Percentiles rank a stretch among this genome's conserved stretches.
These are phyloP conservation scores for Colletotrichum musae DNA, from an alignment of 2,329 filamentous ascomycete species.

Conservation along the genomic window DNA sequence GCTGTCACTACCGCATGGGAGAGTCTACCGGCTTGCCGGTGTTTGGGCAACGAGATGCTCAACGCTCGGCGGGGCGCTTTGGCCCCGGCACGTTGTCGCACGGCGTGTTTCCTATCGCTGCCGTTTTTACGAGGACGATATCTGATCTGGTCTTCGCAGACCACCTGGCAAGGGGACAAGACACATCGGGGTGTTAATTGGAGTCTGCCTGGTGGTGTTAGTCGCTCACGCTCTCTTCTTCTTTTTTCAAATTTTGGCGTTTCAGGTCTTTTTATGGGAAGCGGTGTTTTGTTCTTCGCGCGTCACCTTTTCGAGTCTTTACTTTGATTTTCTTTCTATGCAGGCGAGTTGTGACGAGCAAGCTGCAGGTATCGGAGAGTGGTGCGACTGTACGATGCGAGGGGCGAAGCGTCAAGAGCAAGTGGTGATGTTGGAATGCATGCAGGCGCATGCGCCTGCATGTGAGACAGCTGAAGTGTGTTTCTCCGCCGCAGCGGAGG, in stretches of 20 bases:
- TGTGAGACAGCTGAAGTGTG: background rate
- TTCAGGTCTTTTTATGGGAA: slow-evolving; percentile 34
- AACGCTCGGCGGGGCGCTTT: slow-evolving; percentile 7
- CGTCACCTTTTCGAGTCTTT: slow-evolving; percentile 11
- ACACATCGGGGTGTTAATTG: slow-evolving; percentile 27
- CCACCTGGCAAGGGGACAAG: slow-evolving; percentile 31
- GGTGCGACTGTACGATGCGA: slow-evolving; percentile 40
- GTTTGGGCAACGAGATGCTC: slow-evolving; percentile 14
- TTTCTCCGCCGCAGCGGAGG: background rate
- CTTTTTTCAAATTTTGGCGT: slow-evolving; percentile 34
- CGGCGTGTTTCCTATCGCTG: slow-evolving; percentile 3
- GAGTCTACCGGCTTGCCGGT: slow-evolving; percentile 8
- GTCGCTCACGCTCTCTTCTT: slow-evolving; percentile 40
- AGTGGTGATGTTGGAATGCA: slow-evolving; percentile 32
- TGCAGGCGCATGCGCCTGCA: slow-evolving; percentile 23
- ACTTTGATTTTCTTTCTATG: slow-evolving; percentile 8
- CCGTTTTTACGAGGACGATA: slow-evolving; percentile 2
- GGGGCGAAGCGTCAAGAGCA: slow-evolving; percentile 30
- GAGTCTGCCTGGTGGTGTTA: slow-evolving; percentile 30
- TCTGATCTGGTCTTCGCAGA: slow-evolving; percentile 29
- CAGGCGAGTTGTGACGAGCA: slow-evolving; percentile 16
- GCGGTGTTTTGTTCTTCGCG: slow-evolving; percentile 38
- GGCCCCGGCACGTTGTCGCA: background rate
- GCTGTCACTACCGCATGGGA: slow-evolving; percentile 27
- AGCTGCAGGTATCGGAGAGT: slow-evolving; percentile 32